Conservation (phyloP, 257 asterid genomes). For the Solanum medicagineum region DNA sequence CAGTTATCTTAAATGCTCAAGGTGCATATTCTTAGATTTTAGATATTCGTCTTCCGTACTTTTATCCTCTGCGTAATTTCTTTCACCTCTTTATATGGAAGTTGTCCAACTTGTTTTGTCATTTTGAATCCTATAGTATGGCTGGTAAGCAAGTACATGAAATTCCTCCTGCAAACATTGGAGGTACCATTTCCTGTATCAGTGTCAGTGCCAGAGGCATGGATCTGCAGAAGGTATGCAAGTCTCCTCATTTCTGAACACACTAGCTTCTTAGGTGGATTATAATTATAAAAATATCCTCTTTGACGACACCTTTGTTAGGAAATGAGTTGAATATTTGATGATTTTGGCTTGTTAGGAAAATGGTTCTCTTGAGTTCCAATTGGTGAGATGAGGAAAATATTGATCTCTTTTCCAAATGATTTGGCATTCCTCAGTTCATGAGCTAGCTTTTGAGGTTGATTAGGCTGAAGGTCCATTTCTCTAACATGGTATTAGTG, state of each 20-base stretch:
- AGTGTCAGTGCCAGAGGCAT: conserved; percentile 85
- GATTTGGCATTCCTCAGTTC: neutral
- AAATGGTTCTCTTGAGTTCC: neutral
- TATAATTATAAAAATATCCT: neutral
- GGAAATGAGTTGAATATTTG: neutral
- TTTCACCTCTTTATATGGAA: neutral
- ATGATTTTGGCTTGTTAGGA: neutral
- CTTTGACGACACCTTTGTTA: neutral
- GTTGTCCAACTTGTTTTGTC: neutral
- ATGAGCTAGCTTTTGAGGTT: neutral
- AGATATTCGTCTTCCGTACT: neutral
- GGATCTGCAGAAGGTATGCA: conserved; percentile 78
- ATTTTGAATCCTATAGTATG: conserved; percentile 47
- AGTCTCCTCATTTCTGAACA: neutral
- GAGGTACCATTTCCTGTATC: conserved; percentile 76
- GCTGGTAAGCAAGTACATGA: conserved; percentile 92
- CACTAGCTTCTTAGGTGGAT: neutral
- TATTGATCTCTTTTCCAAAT: neutral
- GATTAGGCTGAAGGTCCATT: neutral
- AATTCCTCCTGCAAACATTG: conserved; percentile 79
- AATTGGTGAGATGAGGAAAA: neutral
- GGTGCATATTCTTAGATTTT: conserved; percentile 25
- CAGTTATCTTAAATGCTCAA: conserved; percentile 79
- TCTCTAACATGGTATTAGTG: neutral
- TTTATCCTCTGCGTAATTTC: neutral